phyloP scores from a whole-genome alignment of 257 asterid species.

The Primulina huaijiensis region DNA sequence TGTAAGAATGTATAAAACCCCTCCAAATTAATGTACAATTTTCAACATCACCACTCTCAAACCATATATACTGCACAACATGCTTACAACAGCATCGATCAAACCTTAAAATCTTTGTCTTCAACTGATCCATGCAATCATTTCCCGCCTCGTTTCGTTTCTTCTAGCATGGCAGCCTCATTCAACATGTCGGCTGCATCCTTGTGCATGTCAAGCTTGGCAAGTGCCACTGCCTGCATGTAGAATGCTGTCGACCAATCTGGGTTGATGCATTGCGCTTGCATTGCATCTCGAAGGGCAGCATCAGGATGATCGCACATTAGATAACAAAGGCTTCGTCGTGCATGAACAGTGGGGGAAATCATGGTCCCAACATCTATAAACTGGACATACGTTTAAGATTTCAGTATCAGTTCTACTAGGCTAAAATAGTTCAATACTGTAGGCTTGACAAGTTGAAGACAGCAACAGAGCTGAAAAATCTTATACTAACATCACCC shows the following conservation, averaged over 20 bases:
- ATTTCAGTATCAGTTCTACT: not conserved
- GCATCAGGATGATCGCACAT: slow-evolving; percentile 98
- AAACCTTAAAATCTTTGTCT: not conserved
- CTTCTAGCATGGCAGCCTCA: slow-evolving; percentile 83
- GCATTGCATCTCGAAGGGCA: slow-evolving; percentile 98
- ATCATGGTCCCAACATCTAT: slow-evolving; percentile 96
- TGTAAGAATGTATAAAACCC: not conserved
- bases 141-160: slow-evolving; percentile 63
- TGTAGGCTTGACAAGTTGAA: not conserved
- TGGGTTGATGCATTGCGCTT: slow-evolving; percentile 84
- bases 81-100: slow-evolving; percentile 29
- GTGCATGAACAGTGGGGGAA: slow-evolving; percentile 93
- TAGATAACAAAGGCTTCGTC: slow-evolving; percentile 85
- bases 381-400: slow-evolving; percentile 50
- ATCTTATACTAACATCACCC: not conserved
- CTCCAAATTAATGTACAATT: not conserved
- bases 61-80: slow-evolving; percentile 23
- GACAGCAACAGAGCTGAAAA: not conserved
- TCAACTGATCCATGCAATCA: slow-evolving; percentile 22
- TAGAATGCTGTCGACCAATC: slow-evolving; percentile 98
- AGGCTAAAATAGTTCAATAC: not conserved
- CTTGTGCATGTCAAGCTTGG: slow-evolving; percentile 94
- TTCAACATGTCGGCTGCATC: slow-evolving; percentile 98
- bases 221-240: slow-evolving; percentile 96
- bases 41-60: not conserved